Evolutionary conservation across 306 rosid genomes (phyloP), one percentile per base, ranked within the genome.

Genomic region (Hippophae gyantsensis): DNA sequence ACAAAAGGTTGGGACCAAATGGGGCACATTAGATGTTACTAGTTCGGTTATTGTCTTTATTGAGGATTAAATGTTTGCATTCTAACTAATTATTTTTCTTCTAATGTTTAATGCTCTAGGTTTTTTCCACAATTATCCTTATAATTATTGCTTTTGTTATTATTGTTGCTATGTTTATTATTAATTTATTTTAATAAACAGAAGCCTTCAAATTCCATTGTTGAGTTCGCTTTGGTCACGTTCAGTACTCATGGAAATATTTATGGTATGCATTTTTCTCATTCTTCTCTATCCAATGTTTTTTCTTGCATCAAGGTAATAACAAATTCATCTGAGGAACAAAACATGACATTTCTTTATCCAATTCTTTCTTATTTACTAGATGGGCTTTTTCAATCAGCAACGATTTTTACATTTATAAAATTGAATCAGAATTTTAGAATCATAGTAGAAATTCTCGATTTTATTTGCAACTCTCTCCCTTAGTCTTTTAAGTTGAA

Each of bases 221-320:
- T 79, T 48, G 96, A 92, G 85, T 73, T 85, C 65, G 81, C 88
- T 49, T 48, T 92, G 61, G 96, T 88, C 79, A 80, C 82, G 11
- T 88, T 67, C 75, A 74, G 80, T 73, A 84, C 96, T 58, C 96
- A 84, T 67, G 99, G 99, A 81, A 83, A 93, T 49, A 88, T 83
- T 77, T 92, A 88, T 71, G 95, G 99, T 92, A 81, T 26, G 69
- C 61, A 61, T 46, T 61, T 74, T 80, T 69, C 65, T 42, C 57
- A 23, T 6, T 71, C 54, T 63, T 71, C 42, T 60, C 56, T 58
- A 11, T 61, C 55, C 58, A 52, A 26, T 57, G 65, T 54, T 52
- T 54, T 52, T 45, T 55, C 4, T 7, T 56, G 66, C 52, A 50
- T 40, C 23, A 8, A 7, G 38, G 23, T 57, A 52, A 56, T 54